Evolutionary conservation across 1,284 basidiomycete species (phyloP), one percentile per base, ranked within the genome.

Genomic region (Cystobasidiaceae sp.): DNA sequence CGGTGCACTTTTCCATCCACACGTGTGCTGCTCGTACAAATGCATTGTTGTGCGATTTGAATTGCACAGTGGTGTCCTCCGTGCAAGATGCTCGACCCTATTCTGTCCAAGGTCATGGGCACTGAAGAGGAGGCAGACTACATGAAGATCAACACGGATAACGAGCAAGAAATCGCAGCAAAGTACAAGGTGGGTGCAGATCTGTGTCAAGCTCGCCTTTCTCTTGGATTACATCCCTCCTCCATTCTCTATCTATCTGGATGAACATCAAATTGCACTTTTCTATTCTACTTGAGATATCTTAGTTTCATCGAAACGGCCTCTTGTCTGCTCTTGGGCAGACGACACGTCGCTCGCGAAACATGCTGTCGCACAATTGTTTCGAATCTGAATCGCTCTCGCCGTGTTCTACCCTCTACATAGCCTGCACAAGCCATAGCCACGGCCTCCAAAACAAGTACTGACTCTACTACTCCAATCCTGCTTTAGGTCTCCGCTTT

Each of bases 211-310:
- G n/a, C n/a, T n/a, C n/a, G n/a, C n/a, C n/a, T n/a, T n/a, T n/a
- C n/a, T n/a, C n/a, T n/a, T n/a, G n/a, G n/a, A n/a, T 51, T 21
- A 1, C 25, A 33, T n/a, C 1, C 28, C 3, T 25, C 41, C 13
- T 11, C 21, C 19, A 19, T 23, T 19, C 25, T 15, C 25, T 19
- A 4, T 33, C 30, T 56, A 13, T 37, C 30, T 56, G 23, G 61
- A 64, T 64, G 61, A 64, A 56, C 50, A 48, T 37, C 19, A 52
- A 54, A 46, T 56, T 56, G n/a, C n/a, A n/a, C n/a, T 44, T 56
- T 39, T 46, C 46, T 49, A 64, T 64, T 64, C 61, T 64, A 64
- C 61, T 64, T 64, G 61, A 64, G 61, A 64, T 64, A 64, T 64
- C 61, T 64, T 51, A 51, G 27, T 46, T 49, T 44, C 27, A 19